A percentile compares a stretch with the other conserved stretches of the same genome.
phyloP scores from a whole-genome alignment of 257 asterid genomes.

The Primulina tabacum region DNA sequence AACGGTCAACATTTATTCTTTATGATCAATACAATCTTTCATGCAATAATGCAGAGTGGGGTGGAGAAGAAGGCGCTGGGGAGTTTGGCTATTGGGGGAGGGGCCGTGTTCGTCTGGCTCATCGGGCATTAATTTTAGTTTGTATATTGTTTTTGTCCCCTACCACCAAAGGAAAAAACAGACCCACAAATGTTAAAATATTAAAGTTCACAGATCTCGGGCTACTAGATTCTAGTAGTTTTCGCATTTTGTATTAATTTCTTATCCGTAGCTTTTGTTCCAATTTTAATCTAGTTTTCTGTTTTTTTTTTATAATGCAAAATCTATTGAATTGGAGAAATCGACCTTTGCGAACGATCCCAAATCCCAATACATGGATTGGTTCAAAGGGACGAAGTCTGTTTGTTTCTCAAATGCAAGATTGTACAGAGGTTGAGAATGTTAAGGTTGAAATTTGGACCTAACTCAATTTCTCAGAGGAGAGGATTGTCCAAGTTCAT shows the following conservation, averaged over 20 bases:
- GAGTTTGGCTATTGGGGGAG: neutral
- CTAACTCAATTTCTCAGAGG: too few relatives aligned
- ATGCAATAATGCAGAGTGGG: neutral
- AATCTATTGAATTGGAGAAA: neutral
- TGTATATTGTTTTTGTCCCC: neutral
- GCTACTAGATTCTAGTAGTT: neutral
- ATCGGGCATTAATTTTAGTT: neutral
- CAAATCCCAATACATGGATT: too few relatives aligned
- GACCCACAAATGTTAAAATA: neutral
- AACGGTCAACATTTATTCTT: too few relatives aligned
- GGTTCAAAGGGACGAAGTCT: too few relatives aligned
- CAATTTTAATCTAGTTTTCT: too few relatives aligned
- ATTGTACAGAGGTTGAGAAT: too few relatives aligned
- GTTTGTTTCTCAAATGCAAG: too few relatives aligned
- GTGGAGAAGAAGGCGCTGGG: neutral
- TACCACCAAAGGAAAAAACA: neutral
- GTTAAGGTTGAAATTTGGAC: too few relatives aligned
- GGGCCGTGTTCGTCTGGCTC: neutral
- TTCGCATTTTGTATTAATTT: neutral
- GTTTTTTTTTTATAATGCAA: too few relatives aligned
- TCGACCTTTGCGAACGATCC: too few relatives aligned
- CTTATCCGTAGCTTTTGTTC: neutral
- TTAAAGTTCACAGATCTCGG: neutral
- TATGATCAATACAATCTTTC: too few relatives aligned
- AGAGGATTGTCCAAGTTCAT: too few relatives aligned